Conservation (phyloP, 371 early-diverging fungal species). For the Sporodiniella umbellata region DNA sequence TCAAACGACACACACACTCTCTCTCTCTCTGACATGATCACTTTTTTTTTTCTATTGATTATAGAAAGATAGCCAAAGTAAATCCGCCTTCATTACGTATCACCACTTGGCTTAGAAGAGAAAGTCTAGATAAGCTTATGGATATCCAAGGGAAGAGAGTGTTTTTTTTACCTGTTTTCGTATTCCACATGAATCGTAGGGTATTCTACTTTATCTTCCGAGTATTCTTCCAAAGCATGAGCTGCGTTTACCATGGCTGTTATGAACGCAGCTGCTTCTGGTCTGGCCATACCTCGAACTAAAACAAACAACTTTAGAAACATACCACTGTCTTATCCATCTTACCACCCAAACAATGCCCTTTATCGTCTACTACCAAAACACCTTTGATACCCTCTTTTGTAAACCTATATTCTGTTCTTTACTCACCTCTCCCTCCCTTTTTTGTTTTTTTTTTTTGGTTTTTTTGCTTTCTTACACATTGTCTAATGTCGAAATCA, state of each 20-base stretch:
- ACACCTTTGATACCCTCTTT: conserved; percentile 49
- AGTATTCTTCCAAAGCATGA: conserved; percentile 18
- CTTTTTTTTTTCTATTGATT: conserved; percentile 7
- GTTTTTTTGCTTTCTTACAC: conserved; percentile 13
- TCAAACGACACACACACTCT: too few relatives aligned
- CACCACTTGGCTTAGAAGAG: conserved; percentile 30
- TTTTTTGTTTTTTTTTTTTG: too few relatives aligned
- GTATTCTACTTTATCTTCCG: conserved; percentile 37
- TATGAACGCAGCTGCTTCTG: conserved; percentile 36
- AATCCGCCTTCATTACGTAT: conserved; percentile 43
- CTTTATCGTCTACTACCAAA: conserved; percentile 41
- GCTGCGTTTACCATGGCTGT: conserved; percentile 40
- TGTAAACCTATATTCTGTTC: conserved; percentile 28
- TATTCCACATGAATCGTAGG: conserved; percentile 43
- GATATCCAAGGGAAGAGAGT: too few relatives aligned
- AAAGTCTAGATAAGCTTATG: too few relatives aligned
- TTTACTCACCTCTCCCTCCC: too few relatives aligned
- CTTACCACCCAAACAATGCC: conserved; percentile 41
- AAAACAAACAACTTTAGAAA: not conserved
- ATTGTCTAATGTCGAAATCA: conserved; percentile 25
- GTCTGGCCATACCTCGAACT: conserved; percentile 43
- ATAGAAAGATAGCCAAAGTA: conserved; percentile 45
- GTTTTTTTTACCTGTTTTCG: conserved; percentile 31
- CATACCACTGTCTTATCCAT: not conserved
- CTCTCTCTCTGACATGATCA: too few relatives aligned